phyloP scores from a whole-genome alignment of 495 filamentous ascomycete genomes.

The Copromyces sp. region DNA sequence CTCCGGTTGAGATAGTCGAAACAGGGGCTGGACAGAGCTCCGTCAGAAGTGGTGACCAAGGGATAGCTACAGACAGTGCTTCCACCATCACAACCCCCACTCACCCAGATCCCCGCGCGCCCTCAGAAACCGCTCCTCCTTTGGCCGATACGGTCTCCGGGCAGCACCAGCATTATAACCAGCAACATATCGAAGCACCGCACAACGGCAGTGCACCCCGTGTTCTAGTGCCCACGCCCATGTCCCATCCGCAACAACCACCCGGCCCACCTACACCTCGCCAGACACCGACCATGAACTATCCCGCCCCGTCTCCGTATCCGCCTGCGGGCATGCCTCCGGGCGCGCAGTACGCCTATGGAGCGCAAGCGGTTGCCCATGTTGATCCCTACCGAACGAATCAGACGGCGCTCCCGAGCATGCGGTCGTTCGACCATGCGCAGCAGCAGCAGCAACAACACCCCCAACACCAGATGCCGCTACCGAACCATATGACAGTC shows the following conservation, averaged over 20 bases:
- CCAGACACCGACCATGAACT: conserved; percentile 34
- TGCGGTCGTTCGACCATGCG: conserved; percentile 46
- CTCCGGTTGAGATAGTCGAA: conserved; percentile 5
- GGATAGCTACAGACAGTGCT: conserved; percentile 7
- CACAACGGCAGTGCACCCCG: conserved; percentile 12
- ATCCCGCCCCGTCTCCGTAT: conserved; percentile 47
- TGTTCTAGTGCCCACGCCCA: conserved; percentile 16
- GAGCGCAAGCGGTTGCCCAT: conserved; percentile 22
- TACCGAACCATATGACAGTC: conserved; percentile 26
- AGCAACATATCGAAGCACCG: background rate
- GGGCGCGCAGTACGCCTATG: conserved; percentile 44
- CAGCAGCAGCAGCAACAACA: conserved; percentile 37
- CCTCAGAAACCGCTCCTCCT: background rate
- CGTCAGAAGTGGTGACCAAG: conserved; percentile 9
- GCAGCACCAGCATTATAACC: background rate
- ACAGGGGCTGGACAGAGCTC: conserved; percentile 6
- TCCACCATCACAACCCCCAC: conserved; percentile 7
- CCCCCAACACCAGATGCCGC: conserved; percentile 27
- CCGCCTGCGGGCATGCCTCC: conserved; percentile 40
- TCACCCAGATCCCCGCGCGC: background rate
- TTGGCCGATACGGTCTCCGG: background rate
- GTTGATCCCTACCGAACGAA: conserved; percentile 21
- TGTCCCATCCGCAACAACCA: conserved; percentile 40
- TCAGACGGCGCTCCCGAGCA: conserved; percentile 55
- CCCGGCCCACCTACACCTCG: conserved; percentile 28